These are phyloP conservation scores for Fusarium sp. DNA, from an alignment of 2,329 filamentous ascomycete species.

Conservation along the genomic window DNA sequence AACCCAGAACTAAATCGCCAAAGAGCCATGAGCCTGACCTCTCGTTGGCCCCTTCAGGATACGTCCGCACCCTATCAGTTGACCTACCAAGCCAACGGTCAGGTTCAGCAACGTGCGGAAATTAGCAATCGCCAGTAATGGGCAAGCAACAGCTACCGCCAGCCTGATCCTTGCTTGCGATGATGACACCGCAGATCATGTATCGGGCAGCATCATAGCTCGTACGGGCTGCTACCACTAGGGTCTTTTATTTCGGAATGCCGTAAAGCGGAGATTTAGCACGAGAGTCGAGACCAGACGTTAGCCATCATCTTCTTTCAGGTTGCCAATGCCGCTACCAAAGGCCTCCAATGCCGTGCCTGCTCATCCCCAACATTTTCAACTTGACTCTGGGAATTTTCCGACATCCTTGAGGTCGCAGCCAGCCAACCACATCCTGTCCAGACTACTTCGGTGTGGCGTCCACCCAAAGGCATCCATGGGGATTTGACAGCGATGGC, in stretches of 20 bases:
- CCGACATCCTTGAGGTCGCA: slow-evolving; percentile 8
- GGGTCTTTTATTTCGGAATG: slow-evolving; percentile 9
- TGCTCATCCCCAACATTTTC: background rate
- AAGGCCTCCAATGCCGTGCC: background rate
- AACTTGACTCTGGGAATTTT: slow-evolving; percentile 10
- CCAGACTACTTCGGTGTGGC: slow-evolving; percentile 16
- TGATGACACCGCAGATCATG: slow-evolving; percentile 30
- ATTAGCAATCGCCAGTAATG: background rate
- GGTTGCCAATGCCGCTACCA: slow-evolving; percentile 14
- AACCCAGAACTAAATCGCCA: background rate
- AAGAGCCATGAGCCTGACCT: slow-evolving; percentile 1
- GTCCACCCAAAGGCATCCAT: slow-evolving; percentile 10
- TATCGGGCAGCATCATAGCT: slow-evolving; percentile 22
- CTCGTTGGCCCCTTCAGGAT: background rate
- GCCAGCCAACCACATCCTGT: background rate
- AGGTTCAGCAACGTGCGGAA: background rate
- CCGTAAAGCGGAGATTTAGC: slow-evolving; percentile 24
- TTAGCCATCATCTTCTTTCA: slow-evolving; percentile 25
- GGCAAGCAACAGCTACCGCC: background rate
- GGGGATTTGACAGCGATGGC: slow-evolving; percentile 16
- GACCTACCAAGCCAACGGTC: background rate
- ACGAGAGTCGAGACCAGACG: slow-evolving; percentile 6
- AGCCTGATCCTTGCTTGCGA: slow-evolving; percentile 3
- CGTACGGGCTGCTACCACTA: background rate
- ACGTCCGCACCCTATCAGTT: background rate